These are phyloP conservation scores for Colletotrichum endophyticum DNA, from an alignment of 2,329 filamentous ascomycete genomes.

Conservation along the genomic window DNA sequence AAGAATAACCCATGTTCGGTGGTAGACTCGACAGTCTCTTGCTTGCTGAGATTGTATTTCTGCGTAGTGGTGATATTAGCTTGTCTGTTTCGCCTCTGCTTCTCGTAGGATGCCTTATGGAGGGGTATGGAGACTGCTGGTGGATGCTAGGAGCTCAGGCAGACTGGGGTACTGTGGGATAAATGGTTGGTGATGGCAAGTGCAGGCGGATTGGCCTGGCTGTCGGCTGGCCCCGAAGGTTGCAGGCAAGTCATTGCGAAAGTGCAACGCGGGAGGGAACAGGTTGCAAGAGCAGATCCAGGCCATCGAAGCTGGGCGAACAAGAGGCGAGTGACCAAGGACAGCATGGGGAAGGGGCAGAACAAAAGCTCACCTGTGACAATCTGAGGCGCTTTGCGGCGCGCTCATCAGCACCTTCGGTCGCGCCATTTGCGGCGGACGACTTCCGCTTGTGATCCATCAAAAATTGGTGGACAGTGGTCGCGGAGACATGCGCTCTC, in stretches of 20 bases:
- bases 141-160: background rate
- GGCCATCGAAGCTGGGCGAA: background rate
- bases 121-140: background rate
- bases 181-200: background rate
- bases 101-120: background rate
- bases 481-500: constrained; percentile 12
- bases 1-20: constrained; percentile 75
- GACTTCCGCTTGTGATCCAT: constrained; percentile 67
- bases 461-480: background rate
- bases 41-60: constrained; percentile 55
- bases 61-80: constrained; percentile 18
- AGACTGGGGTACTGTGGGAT: constrained; percentile 1
- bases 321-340: background rate
- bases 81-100: background rate
- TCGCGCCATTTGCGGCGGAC: constrained; percentile 44
- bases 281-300: background rate
- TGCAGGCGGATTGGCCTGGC: background rate
- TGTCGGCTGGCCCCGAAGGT: background rate
- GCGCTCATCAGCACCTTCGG: constrained; percentile 54
- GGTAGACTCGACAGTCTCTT: constrained; percentile 72
- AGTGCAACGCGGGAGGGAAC: background rate
- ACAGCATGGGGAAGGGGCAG: constrained; percentile 9
- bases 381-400: constrained; percentile 60
- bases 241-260: background rate
- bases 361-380: constrained; percentile 46